These are phyloP conservation scores for Pleurotus citrinopileatus DNA, from an alignment of 768 basidiomycete species.

Conservation along the genomic window DNA sequence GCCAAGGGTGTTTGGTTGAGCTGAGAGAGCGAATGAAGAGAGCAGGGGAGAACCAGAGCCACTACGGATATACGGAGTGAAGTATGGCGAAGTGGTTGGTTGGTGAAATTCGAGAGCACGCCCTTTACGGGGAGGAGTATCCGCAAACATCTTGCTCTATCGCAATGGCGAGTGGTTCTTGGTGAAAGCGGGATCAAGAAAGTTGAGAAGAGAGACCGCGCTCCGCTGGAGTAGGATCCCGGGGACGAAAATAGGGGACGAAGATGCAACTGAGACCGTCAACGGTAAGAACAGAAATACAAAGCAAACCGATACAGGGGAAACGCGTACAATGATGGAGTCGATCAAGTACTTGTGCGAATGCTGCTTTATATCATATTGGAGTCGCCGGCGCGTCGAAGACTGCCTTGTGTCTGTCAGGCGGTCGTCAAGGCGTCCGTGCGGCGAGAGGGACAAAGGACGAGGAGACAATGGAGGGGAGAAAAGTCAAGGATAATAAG, in stretches of 20 bases:
- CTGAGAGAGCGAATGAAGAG: background rate
- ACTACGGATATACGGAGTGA: background rate
- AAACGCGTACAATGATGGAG: conserved; percentile 8
- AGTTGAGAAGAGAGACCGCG: background rate
- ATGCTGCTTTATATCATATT: background rate
- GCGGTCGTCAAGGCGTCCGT: conserved; percentile 1
- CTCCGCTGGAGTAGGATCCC: background rate
- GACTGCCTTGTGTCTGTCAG: background rate
- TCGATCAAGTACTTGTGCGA: background rate
- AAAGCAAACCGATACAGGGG: background rate
- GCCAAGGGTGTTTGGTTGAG: conserved; percentile 4
- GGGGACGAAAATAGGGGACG: background rate
- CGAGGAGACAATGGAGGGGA: background rate
- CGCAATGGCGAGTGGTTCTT: background rate
- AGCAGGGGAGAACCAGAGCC: background rate
- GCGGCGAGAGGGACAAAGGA: conserved; percentile 2
- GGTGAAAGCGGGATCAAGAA: background rate
- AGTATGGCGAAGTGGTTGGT: background rate
- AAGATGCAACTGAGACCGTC: background rate
- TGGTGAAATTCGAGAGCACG: background rate
- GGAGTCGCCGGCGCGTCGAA: background rate
- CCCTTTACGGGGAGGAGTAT: background rate
- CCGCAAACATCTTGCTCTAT: conserved; percentile 1
- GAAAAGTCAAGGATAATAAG: background rate
- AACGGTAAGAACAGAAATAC: background rate